Evolutionary conservation across 108 stramenopile species (phyloP).

Genomic region (Skeletonema costatum): DNA sequence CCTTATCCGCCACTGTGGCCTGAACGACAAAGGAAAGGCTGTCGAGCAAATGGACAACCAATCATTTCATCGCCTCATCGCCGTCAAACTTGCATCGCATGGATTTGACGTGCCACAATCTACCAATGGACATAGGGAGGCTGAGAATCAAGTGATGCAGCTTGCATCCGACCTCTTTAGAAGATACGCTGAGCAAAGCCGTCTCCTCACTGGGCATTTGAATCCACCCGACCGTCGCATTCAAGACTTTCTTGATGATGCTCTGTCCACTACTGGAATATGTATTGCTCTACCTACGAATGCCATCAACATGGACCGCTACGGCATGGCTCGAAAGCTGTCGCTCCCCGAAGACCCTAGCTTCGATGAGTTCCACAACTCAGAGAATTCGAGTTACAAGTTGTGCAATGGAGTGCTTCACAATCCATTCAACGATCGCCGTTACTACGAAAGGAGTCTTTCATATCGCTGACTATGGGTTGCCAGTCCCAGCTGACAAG

Average conservation of each 20-base stretch:
- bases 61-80: constrained; percentile 47
- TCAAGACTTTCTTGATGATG: constrained; percentile 59
- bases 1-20: constrained; percentile 54
- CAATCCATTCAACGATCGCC: constrained; percentile 59
- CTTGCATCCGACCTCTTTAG: constrained; percentile 61
- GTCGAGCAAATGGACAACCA: constrained; percentile 40
- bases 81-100: constrained; percentile 57
- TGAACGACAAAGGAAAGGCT: constrained; percentile 50
- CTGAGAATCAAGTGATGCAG: constrained; percentile 44
- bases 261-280: constrained; percentile 48
- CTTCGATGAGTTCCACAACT: constrained; percentile 52
- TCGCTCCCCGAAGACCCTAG: constrained; percentile 55
- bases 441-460: constrained; percentile 62
- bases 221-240: constrained; percentile 58
- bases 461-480: constrained; percentile 61
- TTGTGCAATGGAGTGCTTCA: constrained; percentile 56
- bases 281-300: constrained; percentile 37
- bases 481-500: constrained; percentile 69
- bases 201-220: constrained; percentile 49
- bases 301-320: constrained; percentile 53
- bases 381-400: constrained; percentile 40
- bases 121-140: constrained; percentile 30
- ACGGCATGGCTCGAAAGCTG: constrained; percentile 57
- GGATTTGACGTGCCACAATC: constrained; percentile 50
- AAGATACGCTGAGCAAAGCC: constrained; percentile 56